A percentile compares a stretch with the other conserved stretches of the same genome.
Evolutionary conservation across 31 red algal species (phyloP).

Genomic region (Endocladia muricata): DNA sequence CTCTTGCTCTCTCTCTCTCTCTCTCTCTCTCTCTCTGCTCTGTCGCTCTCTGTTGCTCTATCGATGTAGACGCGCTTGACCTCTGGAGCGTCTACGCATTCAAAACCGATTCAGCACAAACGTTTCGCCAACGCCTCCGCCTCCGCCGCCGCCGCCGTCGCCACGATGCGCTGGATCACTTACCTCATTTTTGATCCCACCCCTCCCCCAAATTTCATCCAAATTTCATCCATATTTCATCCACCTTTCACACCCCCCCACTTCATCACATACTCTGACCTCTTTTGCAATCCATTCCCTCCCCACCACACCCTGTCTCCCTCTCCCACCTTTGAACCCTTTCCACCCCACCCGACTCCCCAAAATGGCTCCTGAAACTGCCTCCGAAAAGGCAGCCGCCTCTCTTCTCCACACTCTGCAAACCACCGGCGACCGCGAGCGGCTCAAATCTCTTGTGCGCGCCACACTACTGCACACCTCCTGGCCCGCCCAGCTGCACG

Average conservation of each 20-base stretch:
- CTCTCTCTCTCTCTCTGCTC: too few species aligned
- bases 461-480: slow-evolving; percentile 17
- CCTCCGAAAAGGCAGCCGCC: slow-evolving; percentile 14
- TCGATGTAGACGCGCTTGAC: too few species aligned
- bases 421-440: slow-evolving; percentile 34
- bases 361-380: background rate
- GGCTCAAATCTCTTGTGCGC: slow-evolving; percentile 41
- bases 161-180: too few species aligned
- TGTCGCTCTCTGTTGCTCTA: too few species aligned
- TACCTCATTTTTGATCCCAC: too few species aligned
- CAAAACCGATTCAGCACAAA: too few species aligned
- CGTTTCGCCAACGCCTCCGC: too few species aligned
- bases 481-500: slow-evolving; percentile 28
- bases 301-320: background rate
- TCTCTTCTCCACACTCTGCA: slow-evolving; percentile 29
- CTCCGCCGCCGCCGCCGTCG: too few species aligned
- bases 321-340: background rate
- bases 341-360: background rate
- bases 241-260: background rate
- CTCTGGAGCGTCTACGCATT: too few species aligned
- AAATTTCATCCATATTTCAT: too few species aligned
- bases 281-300: background rate
- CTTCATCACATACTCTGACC: background rate
- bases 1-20: too few species aligned
- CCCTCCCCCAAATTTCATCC: too few species aligned